Base-by-base conservation (phyloP, 2,329 filamentous ascomycete genomes). In the Volutella citrinella region DNA sequence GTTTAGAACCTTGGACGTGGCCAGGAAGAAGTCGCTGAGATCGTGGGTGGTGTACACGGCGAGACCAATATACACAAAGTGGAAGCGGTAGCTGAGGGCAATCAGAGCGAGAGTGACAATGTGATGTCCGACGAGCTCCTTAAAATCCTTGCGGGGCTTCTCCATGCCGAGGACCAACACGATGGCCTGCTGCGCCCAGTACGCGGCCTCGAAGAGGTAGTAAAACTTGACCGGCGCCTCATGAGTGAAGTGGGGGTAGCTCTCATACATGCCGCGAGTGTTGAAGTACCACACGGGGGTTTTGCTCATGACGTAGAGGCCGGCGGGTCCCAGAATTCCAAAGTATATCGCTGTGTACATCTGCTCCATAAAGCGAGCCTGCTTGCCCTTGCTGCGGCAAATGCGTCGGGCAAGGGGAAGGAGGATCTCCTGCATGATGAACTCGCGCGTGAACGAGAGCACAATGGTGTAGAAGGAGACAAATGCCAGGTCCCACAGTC, bases 201-300 rank as follows among this genome's bases (percentile, higher is more conserved):
- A 97, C 47, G 85, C 86, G 26, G 88, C 91, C 66, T 97, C 82
- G 53, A 96, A 85, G 45, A 97, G 74, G 61, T 97, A 97, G 68
- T 96, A 97, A 40, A 91, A 88, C 71, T 97, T 97, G 77, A 96
- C 89, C 23, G 76, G 53, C 38, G 72, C 86, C 44, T 86, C 82
- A 57, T 94, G 88, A 18, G 84, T 82, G 52, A 77, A 76, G 64
- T 96, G 90, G 6, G 90, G 90, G 61, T 88, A 95, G 13, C 70
- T 72, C 61, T 91, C 87, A 64, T 94, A 96, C 87, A 96, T 95
- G 61, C 80, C 87, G 18, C 69, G 72, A 3, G 87, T 93, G 67
- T 94, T 90, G 74, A 95, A 96, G 64, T 95, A 96, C 91, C 89
- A 96, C 25, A 96, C 80, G 7, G 89, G 83, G n/a, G 87, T 91